Base-by-base conservation (phyloP, 495 filamentous ascomycete genomes). In the Tuber indicum region DNA sequence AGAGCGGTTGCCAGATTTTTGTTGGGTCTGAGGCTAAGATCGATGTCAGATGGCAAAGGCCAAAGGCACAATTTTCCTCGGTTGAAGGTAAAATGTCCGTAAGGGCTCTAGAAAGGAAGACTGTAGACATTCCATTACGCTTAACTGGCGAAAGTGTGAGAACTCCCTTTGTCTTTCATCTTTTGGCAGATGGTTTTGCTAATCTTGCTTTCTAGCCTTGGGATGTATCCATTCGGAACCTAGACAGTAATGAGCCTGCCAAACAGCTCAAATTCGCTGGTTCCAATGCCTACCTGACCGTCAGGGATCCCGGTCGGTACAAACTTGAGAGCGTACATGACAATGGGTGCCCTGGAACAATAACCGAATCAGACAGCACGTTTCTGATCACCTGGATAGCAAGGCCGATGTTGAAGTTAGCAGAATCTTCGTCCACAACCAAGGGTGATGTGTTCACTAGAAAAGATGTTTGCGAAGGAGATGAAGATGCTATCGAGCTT, bases 391-490 rank as follows among this genome's bases (percentile, higher is more conserved):
- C 89, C 26, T 98, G 94, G 94, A 91, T 94, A 75, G 87, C 92
- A 42, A 88, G 94, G 47, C 96, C 96, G 10, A 86, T 90, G 72
- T 87, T 98, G 47, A 87, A 87, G 41, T 84, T 96, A 26, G 83
- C 91, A 1, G 89, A 91, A 75, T 90, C 89, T 49, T 86, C 90
- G 9, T 85, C 88, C 43, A 85, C 94, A 19, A 85, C 82, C 81
- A 82, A 84, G 74, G 87, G 84, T 73, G 85, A 85, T 52, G 87
- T 85, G 75, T 93, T 86, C 81, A 82, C 90, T 76, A 92, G 95
- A 84, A 87, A 89, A n/a, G 90, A 92, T 77, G 90, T 99, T 73
- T 99, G 96, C 80, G 93, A 99, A 85, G 95, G 96, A 26, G 95
- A 98, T 72, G 91, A 95, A 77, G 95, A 97, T 82, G 89, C 90